Conservation (phyloP, 2,329 filamentous ascomycete species). For the Fusarium solani-melongenae region DNA sequence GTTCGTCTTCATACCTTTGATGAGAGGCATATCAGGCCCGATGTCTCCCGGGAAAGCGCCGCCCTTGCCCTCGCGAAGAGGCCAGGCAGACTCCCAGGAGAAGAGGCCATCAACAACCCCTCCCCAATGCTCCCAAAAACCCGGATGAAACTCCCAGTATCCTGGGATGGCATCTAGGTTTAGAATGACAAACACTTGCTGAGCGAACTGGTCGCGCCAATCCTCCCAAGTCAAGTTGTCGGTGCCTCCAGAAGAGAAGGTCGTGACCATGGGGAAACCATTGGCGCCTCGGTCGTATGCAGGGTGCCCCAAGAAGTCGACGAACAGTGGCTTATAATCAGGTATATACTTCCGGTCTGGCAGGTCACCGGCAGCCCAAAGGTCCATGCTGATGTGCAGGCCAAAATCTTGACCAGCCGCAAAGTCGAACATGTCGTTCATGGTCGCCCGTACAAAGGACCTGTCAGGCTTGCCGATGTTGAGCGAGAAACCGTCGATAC, state of each 20-base stretch:
- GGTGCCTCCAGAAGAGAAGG: not conserved
- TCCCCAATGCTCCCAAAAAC: not conserved
- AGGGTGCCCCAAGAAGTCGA: not conserved
- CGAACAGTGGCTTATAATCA: not conserved
- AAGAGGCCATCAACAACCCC: not conserved
- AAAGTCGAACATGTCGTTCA: slow-evolving; percentile 1
- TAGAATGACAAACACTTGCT: not conserved
- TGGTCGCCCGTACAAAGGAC: not conserved
- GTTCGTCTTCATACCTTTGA: not conserved
- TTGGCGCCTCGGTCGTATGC: not conserved
- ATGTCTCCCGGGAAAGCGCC: not conserved
- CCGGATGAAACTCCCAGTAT: not conserved
- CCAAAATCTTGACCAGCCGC: not conserved
- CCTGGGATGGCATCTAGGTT: not conserved
- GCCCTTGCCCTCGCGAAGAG: not conserved
- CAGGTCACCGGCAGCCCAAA: not conserved
- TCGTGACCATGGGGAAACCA: not conserved
- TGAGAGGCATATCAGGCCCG: not conserved
- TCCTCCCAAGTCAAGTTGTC: not conserved
- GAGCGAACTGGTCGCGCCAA: not conserved
- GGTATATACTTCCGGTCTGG: not conserved
- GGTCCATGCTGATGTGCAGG: not conserved
- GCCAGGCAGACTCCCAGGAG: not conserved
- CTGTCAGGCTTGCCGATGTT: not conserved
- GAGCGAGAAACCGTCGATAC: not conserved